These are phyloP conservation scores for Capronia americana DNA, from an alignment of 2,329 filamentous ascomycete species.

Conservation along the genomic window DNA sequence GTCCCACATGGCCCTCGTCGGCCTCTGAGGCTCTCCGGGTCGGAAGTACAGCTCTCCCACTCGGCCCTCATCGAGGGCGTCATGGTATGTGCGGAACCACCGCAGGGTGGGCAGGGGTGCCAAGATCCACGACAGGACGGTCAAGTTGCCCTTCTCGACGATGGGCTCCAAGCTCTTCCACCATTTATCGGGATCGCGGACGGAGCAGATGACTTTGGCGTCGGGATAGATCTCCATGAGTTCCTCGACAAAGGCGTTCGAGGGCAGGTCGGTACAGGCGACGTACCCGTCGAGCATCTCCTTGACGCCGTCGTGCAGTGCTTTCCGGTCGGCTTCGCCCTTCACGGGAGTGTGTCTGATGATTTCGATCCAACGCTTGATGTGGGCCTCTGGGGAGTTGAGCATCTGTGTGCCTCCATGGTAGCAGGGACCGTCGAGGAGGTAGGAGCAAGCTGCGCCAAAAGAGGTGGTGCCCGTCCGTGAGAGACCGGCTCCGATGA, in stretches of 20 bases:
- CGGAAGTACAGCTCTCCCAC: conserved; percentile 38
- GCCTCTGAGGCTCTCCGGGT: conserved; percentile 34
- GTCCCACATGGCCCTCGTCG: conserved; percentile 38
- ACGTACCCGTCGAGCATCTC: conserved; percentile 52
- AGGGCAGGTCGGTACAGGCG: conserved; percentile 56
- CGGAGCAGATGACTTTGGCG: conserved; percentile 55
- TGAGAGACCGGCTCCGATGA: conserved; percentile 42
- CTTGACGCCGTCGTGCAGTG: conserved; percentile 45
- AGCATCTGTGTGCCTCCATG: conserved; percentile 56
- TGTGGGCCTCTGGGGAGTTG: conserved; percentile 38
- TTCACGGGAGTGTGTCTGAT: conserved; percentile 37
- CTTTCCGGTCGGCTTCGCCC: conserved; percentile 40
- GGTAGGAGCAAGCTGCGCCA: conserved; percentile 54
- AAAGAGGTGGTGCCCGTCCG: conserved; percentile 61
- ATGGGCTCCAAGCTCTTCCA: conserved; percentile 43
- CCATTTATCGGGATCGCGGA: conserved; percentile 53
- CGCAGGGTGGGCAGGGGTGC: conserved; percentile 36
- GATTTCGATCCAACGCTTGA: conserved; percentile 42
- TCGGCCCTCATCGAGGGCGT: conserved; percentile 37
- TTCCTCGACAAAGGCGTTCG: conserved; percentile 52
- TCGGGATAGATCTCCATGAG: conserved; percentile 58
- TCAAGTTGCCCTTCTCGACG: conserved; percentile 40
- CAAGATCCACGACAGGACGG: conserved; percentile 37
- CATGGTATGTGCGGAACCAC: conserved; percentile 38
- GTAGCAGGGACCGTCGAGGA: conserved; percentile 57